Evolutionary conservation across 208 protist species (phyloP).

Genomic region (Angomonas deanei): DNA sequence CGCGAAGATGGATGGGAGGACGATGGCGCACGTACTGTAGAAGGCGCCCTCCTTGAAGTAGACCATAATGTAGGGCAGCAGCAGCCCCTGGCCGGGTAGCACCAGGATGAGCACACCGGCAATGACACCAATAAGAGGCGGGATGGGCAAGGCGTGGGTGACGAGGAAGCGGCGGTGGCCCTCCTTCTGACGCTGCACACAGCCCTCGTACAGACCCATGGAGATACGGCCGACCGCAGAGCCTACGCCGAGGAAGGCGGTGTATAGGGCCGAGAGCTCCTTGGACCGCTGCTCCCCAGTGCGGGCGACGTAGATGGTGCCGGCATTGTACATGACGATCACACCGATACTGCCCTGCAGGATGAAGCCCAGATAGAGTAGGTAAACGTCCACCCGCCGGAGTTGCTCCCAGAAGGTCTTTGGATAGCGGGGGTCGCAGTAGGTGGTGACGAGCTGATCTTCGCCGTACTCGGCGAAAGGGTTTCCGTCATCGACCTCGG

Average conservation of each 20-base stretch:
- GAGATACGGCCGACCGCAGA: conserved; percentile 46
- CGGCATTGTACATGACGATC: conserved; percentile 68
- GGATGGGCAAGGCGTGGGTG: conserved; percentile 45
- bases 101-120: conserved; percentile 41
- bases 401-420: conserved; percentile 36
- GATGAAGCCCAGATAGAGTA: conserved; percentile 49
- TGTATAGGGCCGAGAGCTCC: conserved; percentile 46
- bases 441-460: conserved; percentile 1
- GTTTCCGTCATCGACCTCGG: not conserved
- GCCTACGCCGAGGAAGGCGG: conserved; percentile 59
- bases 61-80: conserved; percentile 55
- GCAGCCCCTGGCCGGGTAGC: conserved; percentile 32
- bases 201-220: conserved; percentile 63
- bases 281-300: conserved; percentile 26
- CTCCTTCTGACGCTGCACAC: conserved; percentile 47
- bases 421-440: conserved; percentile 37
- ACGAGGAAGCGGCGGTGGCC: conserved; percentile 38
- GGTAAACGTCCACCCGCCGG: conserved; percentile 32
- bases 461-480: not conserved
- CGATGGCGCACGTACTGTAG: conserved; percentile 40
- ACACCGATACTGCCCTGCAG: conserved; percentile 38
- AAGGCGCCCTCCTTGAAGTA: conserved; percentile 68
- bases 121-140: conserved; percentile 34
- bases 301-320: conserved; percentile 54
- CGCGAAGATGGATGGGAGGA: conserved; percentile 52